These are phyloP conservation scores for Trichoderma guizhouense DNA, from an alignment of 2,329 filamentous ascomycete species.

Conservation along the genomic window DNA sequence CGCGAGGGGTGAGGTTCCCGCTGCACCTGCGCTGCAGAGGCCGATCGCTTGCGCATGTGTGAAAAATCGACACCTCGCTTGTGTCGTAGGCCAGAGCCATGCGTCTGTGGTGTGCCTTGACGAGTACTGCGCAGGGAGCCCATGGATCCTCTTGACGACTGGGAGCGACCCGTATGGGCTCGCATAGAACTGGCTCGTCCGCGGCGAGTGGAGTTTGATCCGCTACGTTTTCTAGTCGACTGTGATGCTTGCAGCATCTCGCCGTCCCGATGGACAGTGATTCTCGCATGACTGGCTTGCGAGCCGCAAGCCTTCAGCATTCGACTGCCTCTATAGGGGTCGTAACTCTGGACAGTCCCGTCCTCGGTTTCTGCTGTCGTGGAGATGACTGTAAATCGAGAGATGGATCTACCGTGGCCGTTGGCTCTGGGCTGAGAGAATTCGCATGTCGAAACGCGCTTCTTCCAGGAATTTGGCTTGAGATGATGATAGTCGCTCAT, in stretches of 20 bases:
- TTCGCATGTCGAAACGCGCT: constrained; percentile 59
- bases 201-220: constrained; percentile 32
- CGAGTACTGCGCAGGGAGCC: constrained; percentile 49
- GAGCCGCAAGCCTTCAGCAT: constrained; percentile 39
- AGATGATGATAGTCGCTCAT: constrained; percentile 89
- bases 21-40: constrained; percentile 27
- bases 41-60: constrained; percentile 42
- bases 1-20: constrained; percentile 17
- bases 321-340: constrained; percentile 74
- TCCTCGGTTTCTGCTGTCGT: constrained; percentile 52
- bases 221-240: constrained; percentile 34
- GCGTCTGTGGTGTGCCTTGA: constrained; percentile 41
- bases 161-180: constrained; percentile 30
- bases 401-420: constrained; percentile 53
- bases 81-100: constrained; percentile 42
- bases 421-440: constrained; percentile 48
- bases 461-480: constrained; percentile 54
- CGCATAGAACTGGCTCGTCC: constrained; percentile 30
- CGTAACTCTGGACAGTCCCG: constrained; percentile 65
- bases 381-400: constrained; percentile 64
- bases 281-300: constrained; percentile 60
- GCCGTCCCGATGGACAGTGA: constrained; percentile 62
- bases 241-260: constrained; percentile 30
- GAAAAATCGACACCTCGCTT: constrained; percentile 57
- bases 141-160: constrained; percentile 42